A percentile compares a stretch with the other conserved stretches of the same genome.
Conservation (phyloP, 192 early-diverging fungal genomes). For the Coemansia sp. region DNA sequence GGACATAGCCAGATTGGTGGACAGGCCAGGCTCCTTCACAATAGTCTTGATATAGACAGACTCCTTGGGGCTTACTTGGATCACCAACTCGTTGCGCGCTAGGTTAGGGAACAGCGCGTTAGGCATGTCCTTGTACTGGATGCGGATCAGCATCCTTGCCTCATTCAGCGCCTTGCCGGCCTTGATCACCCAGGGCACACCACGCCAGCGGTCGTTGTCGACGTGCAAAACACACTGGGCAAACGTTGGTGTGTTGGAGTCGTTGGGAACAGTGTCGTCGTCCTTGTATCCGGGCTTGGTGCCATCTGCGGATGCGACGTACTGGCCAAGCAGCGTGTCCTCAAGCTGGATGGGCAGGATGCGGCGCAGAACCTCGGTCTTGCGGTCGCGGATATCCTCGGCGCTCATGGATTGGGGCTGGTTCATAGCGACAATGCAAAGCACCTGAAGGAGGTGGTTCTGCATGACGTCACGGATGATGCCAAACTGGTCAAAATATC, state of each 20-base stretch:
- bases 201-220: constrained; percentile 87
- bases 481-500: constrained; percentile 98
- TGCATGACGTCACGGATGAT: constrained; percentile 96
- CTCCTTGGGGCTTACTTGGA: constrained; percentile 90
- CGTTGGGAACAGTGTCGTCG: constrained; percentile 81
- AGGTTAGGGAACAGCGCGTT: constrained; percentile 70
- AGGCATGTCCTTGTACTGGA: constrained; percentile 90
- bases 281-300: constrained; percentile 85
- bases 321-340: constrained; percentile 87
- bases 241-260: constrained; percentile 84
- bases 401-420: constrained; percentile 75
- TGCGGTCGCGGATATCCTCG: constrained; percentile 91
- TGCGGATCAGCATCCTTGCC: constrained; percentile 86
- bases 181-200: constrained; percentile 65
- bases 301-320: constrained; percentile 70
- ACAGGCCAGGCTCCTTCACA: constrained; percentile 88
- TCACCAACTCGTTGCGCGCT: constrained; percentile 90
- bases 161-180: constrained; percentile 86
- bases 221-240: constrained; percentile 82
- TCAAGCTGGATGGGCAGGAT: constrained; percentile 72
- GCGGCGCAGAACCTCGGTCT: constrained; percentile 80
- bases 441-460: constrained; percentile 89
- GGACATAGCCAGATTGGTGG: constrained; percentile 70
- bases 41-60: constrained; percentile 94
- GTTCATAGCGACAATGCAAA: constrained; percentile 93